Conservation (phyloP, 306 rosid species). For the Cyamopsis tetragonoloba region DNA sequence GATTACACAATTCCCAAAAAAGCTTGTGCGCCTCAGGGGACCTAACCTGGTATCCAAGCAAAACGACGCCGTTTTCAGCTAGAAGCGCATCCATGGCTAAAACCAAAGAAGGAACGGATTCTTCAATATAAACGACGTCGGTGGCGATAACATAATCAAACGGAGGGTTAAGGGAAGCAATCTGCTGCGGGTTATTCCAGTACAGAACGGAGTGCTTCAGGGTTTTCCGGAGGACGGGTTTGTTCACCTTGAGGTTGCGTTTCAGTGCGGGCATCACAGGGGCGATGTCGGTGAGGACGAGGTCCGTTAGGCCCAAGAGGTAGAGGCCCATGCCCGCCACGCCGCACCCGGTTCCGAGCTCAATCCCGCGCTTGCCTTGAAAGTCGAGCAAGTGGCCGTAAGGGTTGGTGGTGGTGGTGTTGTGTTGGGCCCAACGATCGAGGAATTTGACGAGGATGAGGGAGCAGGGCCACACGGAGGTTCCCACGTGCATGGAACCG, state of each 20-base stretch:
- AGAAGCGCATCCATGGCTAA: slow-evolving; percentile 63
- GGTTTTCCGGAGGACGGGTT: slow-evolving; percentile 53
- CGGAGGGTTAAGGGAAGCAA: slow-evolving; percentile 52
- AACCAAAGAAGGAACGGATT: slow-evolving; percentile 52
- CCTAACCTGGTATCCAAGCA: slow-evolving; percentile 80
- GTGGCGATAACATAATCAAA: slow-evolving; percentile 65
- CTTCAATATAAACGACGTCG: slow-evolving; percentile 85
- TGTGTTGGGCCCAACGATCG: slow-evolving; percentile 68
- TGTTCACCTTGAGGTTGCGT: slow-evolving; percentile 71
- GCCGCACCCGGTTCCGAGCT: slow-evolving; percentile 87
- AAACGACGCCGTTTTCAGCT: slow-evolving; percentile 54
- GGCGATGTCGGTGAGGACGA: slow-evolving; percentile 74
- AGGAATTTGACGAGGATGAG: slow-evolving; percentile 83
- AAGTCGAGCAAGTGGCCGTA: slow-evolving; percentile 64
- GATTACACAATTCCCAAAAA: slow-evolving; percentile 65
- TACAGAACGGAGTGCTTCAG: slow-evolving; percentile 67
- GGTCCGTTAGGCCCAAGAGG: slow-evolving; percentile 73
- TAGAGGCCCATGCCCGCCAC: slow-evolving; percentile 84
- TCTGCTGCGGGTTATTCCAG: slow-evolving; percentile 71
- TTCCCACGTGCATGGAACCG: slow-evolving; percentile 84
- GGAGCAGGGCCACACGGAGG: slow-evolving; percentile 96
- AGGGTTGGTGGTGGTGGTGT: slow-evolving; percentile 36
- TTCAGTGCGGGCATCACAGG: slow-evolving; percentile 92
- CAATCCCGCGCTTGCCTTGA: slow-evolving; percentile 70
- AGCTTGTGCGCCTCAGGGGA: slow-evolving; percentile 64